phyloP scores from a whole-genome alignment of 1,284 basidiomycete species.

The Ceratobasidium sp. region DNA sequence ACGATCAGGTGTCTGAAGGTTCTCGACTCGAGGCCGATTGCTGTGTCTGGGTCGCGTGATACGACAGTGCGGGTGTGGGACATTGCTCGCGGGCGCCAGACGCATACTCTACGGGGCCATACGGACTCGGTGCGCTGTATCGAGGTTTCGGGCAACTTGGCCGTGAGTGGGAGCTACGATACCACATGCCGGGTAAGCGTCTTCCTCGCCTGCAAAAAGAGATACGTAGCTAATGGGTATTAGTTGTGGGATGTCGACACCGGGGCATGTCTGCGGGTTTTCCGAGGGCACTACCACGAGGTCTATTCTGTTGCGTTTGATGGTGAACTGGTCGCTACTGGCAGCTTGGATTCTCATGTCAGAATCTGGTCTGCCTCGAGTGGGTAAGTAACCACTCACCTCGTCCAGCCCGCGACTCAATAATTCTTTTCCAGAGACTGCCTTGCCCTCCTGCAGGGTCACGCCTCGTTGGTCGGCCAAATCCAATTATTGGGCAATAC shows the following conservation, averaged over 20 bases:
- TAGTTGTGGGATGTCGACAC: slow-evolving; percentile 88
- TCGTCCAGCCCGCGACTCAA: not conserved
- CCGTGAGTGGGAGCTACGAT: slow-evolving; percentile 93
- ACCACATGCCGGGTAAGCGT: slow-evolving; percentile 76
- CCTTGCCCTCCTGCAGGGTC: slow-evolving; percentile 88
- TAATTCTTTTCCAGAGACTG: slow-evolving; percentile 66
- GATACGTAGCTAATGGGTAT: slow-evolving; percentile 11
- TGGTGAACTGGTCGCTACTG: slow-evolving; percentile 85
- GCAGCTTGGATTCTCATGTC: slow-evolving; percentile 91
- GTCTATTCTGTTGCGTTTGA: slow-evolving; percentile 96
- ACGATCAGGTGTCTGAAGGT: slow-evolving; percentile 94
- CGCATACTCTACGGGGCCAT: slow-evolving; percentile 84
- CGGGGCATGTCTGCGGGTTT: slow-evolving; percentile 84
- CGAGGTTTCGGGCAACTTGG: slow-evolving; percentile 83
- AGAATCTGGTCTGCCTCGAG: slow-evolving; percentile 85
- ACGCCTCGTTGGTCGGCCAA: slow-evolving; percentile 94
- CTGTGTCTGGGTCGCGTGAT: slow-evolving; percentile 91
- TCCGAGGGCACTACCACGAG: slow-evolving; percentile 91
- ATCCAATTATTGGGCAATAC: slow-evolving; percentile 81
- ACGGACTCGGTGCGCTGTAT: slow-evolving; percentile 86
- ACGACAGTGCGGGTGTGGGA: slow-evolving; percentile 93
- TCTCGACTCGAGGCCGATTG: slow-evolving; percentile 86
- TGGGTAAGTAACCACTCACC: slow-evolving; percentile 64
- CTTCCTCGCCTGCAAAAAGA: not conserved
- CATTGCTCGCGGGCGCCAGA: slow-evolving; percentile 76